Conservation (phyloP, 164 flowering plant species). For the Chloranthus sessilifolius region DNA sequence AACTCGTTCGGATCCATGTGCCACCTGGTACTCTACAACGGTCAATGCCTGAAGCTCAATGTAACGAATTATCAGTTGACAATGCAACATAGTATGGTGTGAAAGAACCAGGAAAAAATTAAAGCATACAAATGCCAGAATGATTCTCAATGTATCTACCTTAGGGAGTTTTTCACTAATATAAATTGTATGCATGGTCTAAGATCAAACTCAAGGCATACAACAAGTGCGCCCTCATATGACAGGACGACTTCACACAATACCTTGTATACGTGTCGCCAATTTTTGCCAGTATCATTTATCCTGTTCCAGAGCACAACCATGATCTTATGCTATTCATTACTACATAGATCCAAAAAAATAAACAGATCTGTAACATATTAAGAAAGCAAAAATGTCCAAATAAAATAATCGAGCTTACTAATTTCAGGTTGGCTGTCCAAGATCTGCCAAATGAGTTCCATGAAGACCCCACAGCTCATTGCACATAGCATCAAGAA, state of each 20-base stretch:
- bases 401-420: slow-evolving; percentile 38
- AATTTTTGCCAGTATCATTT: slow-evolving; percentile 95
- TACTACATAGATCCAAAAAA: slow-evolving; percentile 37
- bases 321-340: slow-evolving; percentile 97
- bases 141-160: background rate
- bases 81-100: no score
- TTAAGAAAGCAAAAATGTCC: slow-evolving; percentile 2
- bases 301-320: slow-evolving; percentile 83
- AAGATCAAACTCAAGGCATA: background rate
- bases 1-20: slow-evolving; percentile 95
- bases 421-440: slow-evolving; percentile 87
- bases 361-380: background rate
- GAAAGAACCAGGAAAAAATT: no score
- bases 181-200: no score
- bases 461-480: slow-evolving; percentile 99
- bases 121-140: background rate
- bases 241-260: background rate
- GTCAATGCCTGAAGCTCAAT: slow-evolving; percentile 65
- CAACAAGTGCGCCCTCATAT: no score
- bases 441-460: slow-evolving; percentile 89
- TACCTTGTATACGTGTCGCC: slow-evolving; percentile 99
- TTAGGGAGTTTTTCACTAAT: background rate
- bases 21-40: slow-evolving; percentile 89
- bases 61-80: slow-evolving; percentile 10
- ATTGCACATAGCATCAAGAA: slow-evolving; percentile 98